Conservation (phyloP, 2,329 filamentous ascomycete species). For the Periconia macrospinosa region DNA sequence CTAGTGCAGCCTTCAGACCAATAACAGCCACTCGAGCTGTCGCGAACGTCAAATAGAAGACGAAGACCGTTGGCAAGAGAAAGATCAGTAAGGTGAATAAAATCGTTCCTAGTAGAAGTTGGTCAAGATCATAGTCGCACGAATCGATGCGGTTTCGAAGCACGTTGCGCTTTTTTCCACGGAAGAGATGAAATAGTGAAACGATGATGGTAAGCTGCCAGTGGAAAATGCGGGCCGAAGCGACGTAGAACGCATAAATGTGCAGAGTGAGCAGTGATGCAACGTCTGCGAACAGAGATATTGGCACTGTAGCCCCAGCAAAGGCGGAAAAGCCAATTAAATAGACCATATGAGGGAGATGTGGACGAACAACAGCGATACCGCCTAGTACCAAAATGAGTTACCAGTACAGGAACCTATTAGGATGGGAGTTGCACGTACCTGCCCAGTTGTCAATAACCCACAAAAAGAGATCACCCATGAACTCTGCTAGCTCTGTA, state of each 20-base stretch:
- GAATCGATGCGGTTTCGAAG: slow-evolving; percentile 97
- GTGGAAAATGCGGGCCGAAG: slow-evolving; percentile 94
- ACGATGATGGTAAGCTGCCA: slow-evolving; percentile 98
- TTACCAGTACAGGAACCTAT: background rate
- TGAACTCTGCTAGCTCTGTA: slow-evolving; percentile 86
- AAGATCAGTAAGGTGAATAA: slow-evolving; percentile 96
- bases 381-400: slow-evolving; percentile 57
- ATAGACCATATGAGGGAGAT: slow-evolving; percentile 84
- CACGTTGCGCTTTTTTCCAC: slow-evolving; percentile 96
- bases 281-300: slow-evolving; percentile 92
- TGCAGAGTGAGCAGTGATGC: slow-evolving; percentile 89
- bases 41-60: slow-evolving; percentile 97
- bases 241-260: slow-evolving; percentile 97
- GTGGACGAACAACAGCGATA: slow-evolving; percentile 75
- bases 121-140: slow-evolving; percentile 97
- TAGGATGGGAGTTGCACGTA: slow-evolving; percentile 45
- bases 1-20: slow-evolving; percentile 83
- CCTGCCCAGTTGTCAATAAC: slow-evolving; percentile 98
- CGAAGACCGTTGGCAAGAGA: slow-evolving; percentile 87
- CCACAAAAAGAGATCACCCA: slow-evolving; percentile 95
- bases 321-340: slow-evolving; percentile 94
- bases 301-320: slow-evolving; percentile 93
- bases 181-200: slow-evolving; percentile 97
- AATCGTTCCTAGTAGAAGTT: slow-evolving; percentile 93
- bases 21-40: slow-evolving; percentile 95